Evolutionary conservation across 495 filamentous ascomycete species (phyloP).

Genomic region (Neurospora sp.): DNA sequence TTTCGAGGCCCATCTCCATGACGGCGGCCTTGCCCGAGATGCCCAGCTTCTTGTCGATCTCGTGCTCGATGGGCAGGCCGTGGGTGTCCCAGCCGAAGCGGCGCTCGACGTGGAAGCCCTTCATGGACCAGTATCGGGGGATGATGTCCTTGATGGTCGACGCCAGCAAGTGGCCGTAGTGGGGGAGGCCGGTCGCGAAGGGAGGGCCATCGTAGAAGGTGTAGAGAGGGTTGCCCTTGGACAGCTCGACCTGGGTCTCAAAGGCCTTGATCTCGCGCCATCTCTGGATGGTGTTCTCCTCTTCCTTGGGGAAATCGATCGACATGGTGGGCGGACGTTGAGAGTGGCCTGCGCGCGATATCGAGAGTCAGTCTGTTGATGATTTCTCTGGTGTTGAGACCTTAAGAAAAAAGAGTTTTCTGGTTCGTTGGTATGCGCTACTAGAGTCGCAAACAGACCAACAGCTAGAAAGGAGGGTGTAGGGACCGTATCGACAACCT

Average conservation of each 20-base stretch:
- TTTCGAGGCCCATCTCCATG: conserved; percentile 72
- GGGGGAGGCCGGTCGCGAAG: conserved; percentile 59
- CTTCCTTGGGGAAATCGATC: conserved; percentile 86
- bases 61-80: conserved; percentile 90
- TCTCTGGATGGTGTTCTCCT: conserved; percentile 66
- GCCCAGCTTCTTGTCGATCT: conserved; percentile 95
- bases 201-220: conserved; percentile 74
- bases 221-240: conserved; percentile 60
- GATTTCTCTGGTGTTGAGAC: not conserved
- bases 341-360: not conserved
- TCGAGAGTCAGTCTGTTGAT: not conserved
- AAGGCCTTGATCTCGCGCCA: conserved; percentile 93
- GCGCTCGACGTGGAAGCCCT: conserved; percentile 75
- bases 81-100: conserved; percentile 81
- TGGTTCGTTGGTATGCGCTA: not conserved
- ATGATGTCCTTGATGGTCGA: conserved; percentile 98
- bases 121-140: conserved; percentile 96
- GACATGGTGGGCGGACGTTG: conserved; percentile 45
- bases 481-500: not conserved
- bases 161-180: conserved; percentile 92
- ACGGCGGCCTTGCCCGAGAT: conserved; percentile 87
- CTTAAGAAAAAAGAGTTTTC: not conserved
- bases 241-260: conserved; percentile 41
- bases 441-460: not conserved
- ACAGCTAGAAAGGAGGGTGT: not conserved